These are phyloP conservation scores for Coelastrella sp. DNA, from an alignment of 139 green algal genomes.

Conservation along the genomic window DNA sequence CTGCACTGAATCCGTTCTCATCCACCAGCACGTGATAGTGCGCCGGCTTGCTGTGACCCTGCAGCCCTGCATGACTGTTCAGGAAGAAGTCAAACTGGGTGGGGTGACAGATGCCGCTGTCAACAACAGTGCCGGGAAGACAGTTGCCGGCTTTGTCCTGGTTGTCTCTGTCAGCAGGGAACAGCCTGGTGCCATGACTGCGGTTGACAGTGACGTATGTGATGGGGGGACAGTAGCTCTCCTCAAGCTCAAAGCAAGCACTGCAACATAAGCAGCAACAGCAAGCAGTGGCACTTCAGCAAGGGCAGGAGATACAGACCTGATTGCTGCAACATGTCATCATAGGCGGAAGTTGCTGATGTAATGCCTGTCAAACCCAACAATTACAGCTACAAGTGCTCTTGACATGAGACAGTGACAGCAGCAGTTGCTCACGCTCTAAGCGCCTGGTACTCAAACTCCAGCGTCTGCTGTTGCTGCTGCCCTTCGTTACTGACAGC, in stretches of 20 bases:
- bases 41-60: conserved; percentile 82
- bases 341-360: too few relatives aligned
- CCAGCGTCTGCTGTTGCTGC: background rate
- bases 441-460: conserved; percentile 38
- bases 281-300: too few relatives aligned
- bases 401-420: too few relatives aligned
- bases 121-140: conserved; percentile 78
- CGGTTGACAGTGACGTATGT: conserved; percentile 91
- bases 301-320: too few relatives aligned
- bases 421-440: conserved; percentile 33
- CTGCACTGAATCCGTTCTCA: conserved; percentile 83
- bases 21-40: conserved; percentile 89
- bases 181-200: conserved; percentile 76
- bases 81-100: conserved; percentile 92
- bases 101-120: conserved; percentile 70
- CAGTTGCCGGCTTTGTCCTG: conserved; percentile 62
- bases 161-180: conserved; percentile 49
- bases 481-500: background rate
- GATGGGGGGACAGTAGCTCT: conserved; percentile 76
- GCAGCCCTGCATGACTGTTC: conserved; percentile 84
- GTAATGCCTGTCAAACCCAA: too few relatives aligned
- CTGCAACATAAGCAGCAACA: too few relatives aligned
- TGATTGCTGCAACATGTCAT: too few relatives aligned
- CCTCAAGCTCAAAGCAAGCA: conserved; percentile 64
- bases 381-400: too few relatives aligned